These are phyloP conservation scores for Pyrenochaeta sp. DNA, from an alignment of 2,329 filamentous ascomycete species.

Conservation along the genomic window DNA sequence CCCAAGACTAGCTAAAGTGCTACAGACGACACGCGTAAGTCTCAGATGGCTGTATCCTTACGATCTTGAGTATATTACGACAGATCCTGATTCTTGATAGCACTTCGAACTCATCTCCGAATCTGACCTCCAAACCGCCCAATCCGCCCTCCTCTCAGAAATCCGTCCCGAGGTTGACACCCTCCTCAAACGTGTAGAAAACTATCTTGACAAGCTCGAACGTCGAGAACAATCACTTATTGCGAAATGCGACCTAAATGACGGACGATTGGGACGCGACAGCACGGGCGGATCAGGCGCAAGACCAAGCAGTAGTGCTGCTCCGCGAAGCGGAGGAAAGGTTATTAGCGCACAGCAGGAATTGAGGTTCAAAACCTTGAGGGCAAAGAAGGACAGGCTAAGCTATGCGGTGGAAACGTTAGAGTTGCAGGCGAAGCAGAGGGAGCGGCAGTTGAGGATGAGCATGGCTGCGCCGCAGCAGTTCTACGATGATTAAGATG, in stretches of 20 bases:
- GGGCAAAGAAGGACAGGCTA: constrained; percentile 83
- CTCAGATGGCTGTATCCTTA: not conserved
- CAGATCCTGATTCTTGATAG: constrained; percentile 53
- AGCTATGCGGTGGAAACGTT: constrained; percentile 87
- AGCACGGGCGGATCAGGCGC: constrained; percentile 32
- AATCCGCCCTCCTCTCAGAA: constrained; percentile 84
- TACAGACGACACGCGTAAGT: constrained; percentile 68
- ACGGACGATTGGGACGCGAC: constrained; percentile 68
- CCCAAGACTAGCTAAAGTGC: constrained; percentile 67
- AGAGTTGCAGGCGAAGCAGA: constrained; percentile 84
- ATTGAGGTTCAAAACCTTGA: constrained; percentile 70
- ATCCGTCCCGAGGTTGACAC: constrained; percentile 86
- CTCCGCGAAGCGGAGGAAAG: constrained; percentile 39
- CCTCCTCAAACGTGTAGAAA: constrained; percentile 81
- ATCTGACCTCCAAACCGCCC: constrained; percentile 80
- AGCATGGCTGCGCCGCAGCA: constrained; percentile 68
- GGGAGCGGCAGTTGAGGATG: constrained; percentile 75
- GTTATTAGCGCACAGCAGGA: constrained; percentile 58
- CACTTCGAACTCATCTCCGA: constrained; percentile 95
- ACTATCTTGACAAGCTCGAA: constrained; percentile 82
- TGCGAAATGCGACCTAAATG: constrained; percentile 82
- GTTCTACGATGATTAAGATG: constrained; percentile 41
- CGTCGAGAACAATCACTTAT: constrained; percentile 84
- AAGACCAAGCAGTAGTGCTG: constrained; percentile 32
- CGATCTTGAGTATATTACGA: not conserved